Conservation (phyloP, 805 yeast genomes). For the Candida tammaniensis region DNA sequence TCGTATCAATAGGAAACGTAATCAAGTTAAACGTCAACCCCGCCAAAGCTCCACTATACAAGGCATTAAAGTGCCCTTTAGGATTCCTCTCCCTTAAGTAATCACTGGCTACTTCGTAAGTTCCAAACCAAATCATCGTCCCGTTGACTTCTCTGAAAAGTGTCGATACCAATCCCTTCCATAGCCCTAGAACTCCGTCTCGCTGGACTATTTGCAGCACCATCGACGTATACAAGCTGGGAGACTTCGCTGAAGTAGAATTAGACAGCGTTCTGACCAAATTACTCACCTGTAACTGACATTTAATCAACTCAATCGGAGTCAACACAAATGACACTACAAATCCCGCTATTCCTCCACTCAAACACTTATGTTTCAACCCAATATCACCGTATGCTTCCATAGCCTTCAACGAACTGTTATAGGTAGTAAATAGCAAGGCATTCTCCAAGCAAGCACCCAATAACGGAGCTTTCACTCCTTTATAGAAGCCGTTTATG, state of each 20-base stretch:
- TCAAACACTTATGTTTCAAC: slow-evolving; percentile 45
- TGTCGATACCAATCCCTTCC: slow-evolving; percentile 87
- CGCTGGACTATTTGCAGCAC: slow-evolving; percentile 38
- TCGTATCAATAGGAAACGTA: slow-evolving; percentile 85
- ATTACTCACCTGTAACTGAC: slow-evolving; percentile 73
- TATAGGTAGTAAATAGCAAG: slow-evolving; percentile 67
- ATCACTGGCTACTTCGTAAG: slow-evolving; percentile 60
- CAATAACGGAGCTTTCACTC: slow-evolving; percentile 75
- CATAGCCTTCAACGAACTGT: slow-evolving; percentile 30
- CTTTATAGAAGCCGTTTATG: slow-evolving; percentile 70
- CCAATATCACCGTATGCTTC: slow-evolving; percentile 27
- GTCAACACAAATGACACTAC: slow-evolving; percentile 81
- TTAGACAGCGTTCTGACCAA: no score
- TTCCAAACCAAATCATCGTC: slow-evolving; percentile 91
- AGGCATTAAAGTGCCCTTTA: slow-evolving; percentile 49
- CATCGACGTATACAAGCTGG: slow-evolving; percentile 26
- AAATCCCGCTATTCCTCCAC: slow-evolving; percentile 84
- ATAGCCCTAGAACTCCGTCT: slow-evolving; percentile 69
- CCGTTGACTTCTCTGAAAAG: slow-evolving; percentile 82
- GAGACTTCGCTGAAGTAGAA: no score
- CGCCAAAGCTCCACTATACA: slow-evolving; percentile 81
- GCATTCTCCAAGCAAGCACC: slow-evolving; percentile 94
- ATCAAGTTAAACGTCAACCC: slow-evolving; percentile 80
- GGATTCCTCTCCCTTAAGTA: slow-evolving; percentile 27
- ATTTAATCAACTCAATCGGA: slow-evolving; percentile 89